phyloP scores from a whole-genome alignment of 2,329 filamentous ascomycete genomes.

The Hymenoscyphus fructigenus region DNA sequence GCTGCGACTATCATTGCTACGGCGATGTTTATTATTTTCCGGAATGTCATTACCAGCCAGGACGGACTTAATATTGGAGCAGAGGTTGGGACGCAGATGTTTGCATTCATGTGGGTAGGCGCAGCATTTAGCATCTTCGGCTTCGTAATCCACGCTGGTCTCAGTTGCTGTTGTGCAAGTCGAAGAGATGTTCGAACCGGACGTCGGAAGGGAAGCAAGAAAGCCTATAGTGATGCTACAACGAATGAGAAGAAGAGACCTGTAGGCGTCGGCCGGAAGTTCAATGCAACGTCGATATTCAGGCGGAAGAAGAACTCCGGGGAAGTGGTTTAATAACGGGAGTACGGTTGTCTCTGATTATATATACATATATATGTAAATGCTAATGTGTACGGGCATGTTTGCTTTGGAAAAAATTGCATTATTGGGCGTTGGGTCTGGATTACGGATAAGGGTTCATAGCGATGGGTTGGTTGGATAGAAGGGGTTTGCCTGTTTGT shows the following conservation, averaged over 20 bases:
- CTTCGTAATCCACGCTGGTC: slow-evolving; percentile 70
- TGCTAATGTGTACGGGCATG: neutral
- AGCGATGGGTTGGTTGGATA: neutral
- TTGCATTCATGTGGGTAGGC: slow-evolving; percentile 88
- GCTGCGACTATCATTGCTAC: slow-evolving; percentile 75
- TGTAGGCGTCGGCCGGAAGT: slow-evolving; percentile 4
- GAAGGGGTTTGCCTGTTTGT: neutral
- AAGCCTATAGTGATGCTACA: slow-evolving; percentile 28
- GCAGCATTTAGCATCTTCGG: slow-evolving; percentile 65
- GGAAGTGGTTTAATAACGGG: neutral
- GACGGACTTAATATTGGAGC: slow-evolving; percentile 74
- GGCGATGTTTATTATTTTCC: slow-evolving; percentile 80
- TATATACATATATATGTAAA: neutral
- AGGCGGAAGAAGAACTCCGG: neutral
- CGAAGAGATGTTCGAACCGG: slow-evolving; percentile 35
- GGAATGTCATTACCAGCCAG: slow-evolving; percentile 70
- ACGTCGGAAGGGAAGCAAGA: slow-evolving; percentile 31
- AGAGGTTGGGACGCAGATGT: slow-evolving; percentile 69
- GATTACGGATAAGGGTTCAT: neutral
- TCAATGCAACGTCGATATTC: neutral
- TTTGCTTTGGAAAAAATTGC: neutral
- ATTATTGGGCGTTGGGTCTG: neutral
- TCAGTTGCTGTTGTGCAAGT: slow-evolving; percentile 70
- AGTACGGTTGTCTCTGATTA: neutral
- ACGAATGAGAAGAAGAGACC: slow-evolving; percentile 23